A percentile compares a stretch with the other conserved stretches of the same genome.
These are phyloP conservation scores for Alternaria ventricosa DNA, from an alignment of 2,329 filamentous ascomycete species.

Conservation along the genomic window DNA sequence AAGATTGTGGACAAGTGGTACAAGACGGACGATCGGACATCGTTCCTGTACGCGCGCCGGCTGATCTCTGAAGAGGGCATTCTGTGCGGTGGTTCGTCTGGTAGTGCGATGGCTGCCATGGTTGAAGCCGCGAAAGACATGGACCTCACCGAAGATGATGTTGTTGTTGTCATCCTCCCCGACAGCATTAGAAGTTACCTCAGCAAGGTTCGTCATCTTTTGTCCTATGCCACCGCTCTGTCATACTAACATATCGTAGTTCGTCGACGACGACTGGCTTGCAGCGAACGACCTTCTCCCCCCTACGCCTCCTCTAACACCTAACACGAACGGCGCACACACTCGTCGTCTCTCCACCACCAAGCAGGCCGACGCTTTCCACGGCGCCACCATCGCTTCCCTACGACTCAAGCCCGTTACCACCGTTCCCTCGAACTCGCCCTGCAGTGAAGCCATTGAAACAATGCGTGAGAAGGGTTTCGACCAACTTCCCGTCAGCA, in stretches of 20 bases:
- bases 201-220: constrained; percentile 67
- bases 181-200: constrained; percentile 98
- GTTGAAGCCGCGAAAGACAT: constrained; percentile 78
- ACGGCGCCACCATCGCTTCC: constrained; percentile 77
- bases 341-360: constrained; percentile 49
- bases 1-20: constrained; percentile 90
- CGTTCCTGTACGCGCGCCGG: constrained; percentile 86
- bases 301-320: constrained; percentile 55
- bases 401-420: constrained; percentile 94
- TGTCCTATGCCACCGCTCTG: neutral
- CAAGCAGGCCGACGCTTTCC: constrained; percentile 70
- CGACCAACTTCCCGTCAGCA: constrained; percentile 91
- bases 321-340: constrained; percentile 30
- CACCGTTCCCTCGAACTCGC: constrained; percentile 73
- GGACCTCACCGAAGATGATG: constrained; percentile 79
- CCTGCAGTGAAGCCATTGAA: constrained; percentile 89
- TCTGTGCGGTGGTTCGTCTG: constrained; percentile 90
- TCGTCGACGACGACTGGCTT: constrained; percentile 98
- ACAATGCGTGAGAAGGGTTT: constrained; percentile 98
- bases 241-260: constrained; percentile 55
- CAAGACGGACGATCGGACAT: constrained; percentile 93
- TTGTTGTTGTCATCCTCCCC: constrained; percentile 88
- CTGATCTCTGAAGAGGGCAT: constrained; percentile 94
- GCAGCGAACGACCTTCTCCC: constrained; percentile 92
- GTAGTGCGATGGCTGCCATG: constrained; percentile 86